Base-by-base conservation (phyloP, 208 protist species). In the Balamuthia mandrillaris region DNA sequence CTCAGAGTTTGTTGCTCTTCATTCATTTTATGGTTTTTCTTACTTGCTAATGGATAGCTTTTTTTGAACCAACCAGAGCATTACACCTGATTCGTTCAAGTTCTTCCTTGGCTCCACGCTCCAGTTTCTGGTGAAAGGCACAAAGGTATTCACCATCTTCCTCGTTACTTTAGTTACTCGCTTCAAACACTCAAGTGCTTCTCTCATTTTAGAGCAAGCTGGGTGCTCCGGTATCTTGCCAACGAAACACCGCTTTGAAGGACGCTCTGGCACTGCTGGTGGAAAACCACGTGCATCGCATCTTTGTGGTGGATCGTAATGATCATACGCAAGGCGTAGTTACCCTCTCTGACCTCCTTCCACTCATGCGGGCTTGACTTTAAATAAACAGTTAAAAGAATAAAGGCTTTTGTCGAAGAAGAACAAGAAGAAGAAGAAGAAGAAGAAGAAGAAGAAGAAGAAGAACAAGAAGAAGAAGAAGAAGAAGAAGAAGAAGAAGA, bases 281-380 rank as follows among this genome's bases (percentile, higher is more conserved):
- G 24, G 54, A 54, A 31, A 45, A 77, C 44, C 7, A 77, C 44
- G 39, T 77, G 12, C 66, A 77, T 24, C 66, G 66, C 18, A 45
- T 77, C 66, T 77, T 56, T 45, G 66, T 77, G 1, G 66, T 77
- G 29, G 66, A 77, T 45, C 49, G 54, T 45, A 5, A 39, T 5
- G 66, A 77, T 24, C 66, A 77, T 27, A 77, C 54, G 44, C 54
- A 77, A n/a, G 66, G 66, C 7, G 66, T 77, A 24, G 66, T 77
- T 29, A 56, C 66, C 5, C 49, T 77, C 44, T 42, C 29, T 29
- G 66, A 77, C 44, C 37, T 77, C n/a, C 31, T 77, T 45, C 66
- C n/a, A n/a, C n/a, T n/a, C n/a, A n/a, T n/a, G n/a, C n/a, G n/a
- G n/a, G n/a, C n/a, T n/a, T n/a, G n/a, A n/a, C n/a, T n/a, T n/a